A percentile compares a stretch with the other conserved stretches of the same genome.
These are phyloP conservation scores for Neoarthrinium moseri DNA, from an alignment of 2,329 filamentous ascomycete genomes.

Conservation along the genomic window DNA sequence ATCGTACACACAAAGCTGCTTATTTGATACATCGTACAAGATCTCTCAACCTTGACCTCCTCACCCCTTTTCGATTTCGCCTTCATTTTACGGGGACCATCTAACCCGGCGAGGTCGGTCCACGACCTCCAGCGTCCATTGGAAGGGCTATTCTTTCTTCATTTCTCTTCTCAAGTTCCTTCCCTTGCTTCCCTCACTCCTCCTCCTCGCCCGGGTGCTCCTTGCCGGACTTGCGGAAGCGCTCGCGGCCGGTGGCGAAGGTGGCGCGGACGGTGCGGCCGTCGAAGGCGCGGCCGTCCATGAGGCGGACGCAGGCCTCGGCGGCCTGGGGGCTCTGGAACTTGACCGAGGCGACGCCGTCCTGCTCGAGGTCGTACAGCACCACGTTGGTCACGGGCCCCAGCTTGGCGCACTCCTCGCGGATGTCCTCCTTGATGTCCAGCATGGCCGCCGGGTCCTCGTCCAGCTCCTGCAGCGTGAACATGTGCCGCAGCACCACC, in stretches of 20 bases:
- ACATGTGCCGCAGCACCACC: conserved; percentile 90
- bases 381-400: conserved; percentile 89
- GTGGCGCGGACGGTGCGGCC: conserved; percentile 70
- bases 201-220: conserved; percentile 34
- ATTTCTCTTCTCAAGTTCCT: too few relatives aligned
- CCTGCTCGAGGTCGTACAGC: conserved; percentile 81
- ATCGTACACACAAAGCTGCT: too few relatives aligned
- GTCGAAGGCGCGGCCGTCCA: conserved; percentile 80
- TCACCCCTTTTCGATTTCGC: too few relatives aligned
- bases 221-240: conserved; percentile 67
- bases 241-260: conserved; percentile 68
- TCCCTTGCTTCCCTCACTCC: too few relatives aligned
- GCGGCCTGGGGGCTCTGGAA: conserved; percentile 74
- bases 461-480: conserved; percentile 80
- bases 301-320: conserved; percentile 67
- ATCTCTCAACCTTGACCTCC: too few relatives aligned
- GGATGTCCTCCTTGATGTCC: conserved; percentile 93
- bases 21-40: too few relatives aligned
- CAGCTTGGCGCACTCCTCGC: conserved; percentile 83
- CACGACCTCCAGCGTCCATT: too few relatives aligned
- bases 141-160: too few relatives aligned
- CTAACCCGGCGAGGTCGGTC: too few relatives aligned
- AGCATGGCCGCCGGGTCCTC: conserved; percentile 80
- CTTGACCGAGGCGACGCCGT: conserved; percentile 81
- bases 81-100: too few relatives aligned